A percentile compares a stretch with the other conserved stretches of the same genome.
These are phyloP conservation scores for Microcyclosporella mali DNA, from an alignment of 2,329 filamentous ascomycete genomes.

Conservation along the genomic window DNA sequence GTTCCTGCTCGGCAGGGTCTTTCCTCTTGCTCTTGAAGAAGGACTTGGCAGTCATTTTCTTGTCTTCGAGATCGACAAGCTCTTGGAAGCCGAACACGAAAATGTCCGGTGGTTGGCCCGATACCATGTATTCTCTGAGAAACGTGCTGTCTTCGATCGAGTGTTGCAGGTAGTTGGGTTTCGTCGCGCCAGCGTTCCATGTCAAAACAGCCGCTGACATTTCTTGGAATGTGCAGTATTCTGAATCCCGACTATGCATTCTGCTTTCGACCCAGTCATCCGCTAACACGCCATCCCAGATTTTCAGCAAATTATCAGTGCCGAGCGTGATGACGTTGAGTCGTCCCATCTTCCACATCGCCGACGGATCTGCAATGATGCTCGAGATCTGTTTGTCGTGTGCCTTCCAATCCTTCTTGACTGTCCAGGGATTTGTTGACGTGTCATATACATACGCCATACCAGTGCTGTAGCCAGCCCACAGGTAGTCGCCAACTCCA, in stretches of 20 bases:
- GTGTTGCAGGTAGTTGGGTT: constrained; percentile 73
- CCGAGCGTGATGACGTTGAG: constrained; percentile 82
- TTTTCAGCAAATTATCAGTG: constrained; percentile 72
- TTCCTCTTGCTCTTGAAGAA: constrained; percentile 79
- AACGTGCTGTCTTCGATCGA: constrained; percentile 67
- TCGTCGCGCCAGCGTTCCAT: constrained; percentile 96
- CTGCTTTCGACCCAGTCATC: constrained; percentile 90
- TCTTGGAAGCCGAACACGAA: constrained; percentile 96
- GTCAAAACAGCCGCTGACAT: constrained; percentile 76
- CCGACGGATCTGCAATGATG: constrained; percentile 70
- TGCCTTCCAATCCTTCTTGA: constrained; percentile 92
- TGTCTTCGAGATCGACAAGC: constrained; percentile 95
- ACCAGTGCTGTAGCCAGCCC: constrained; percentile 92
- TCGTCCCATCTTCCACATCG: constrained; percentile 77
- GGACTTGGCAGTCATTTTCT: constrained; percentile 91
- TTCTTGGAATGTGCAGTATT: constrained; percentile 82
- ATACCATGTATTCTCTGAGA: constrained; percentile 70
- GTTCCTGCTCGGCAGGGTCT: constrained; percentile 74
- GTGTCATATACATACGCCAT: constrained; percentile 92
- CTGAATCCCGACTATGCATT: constrained; percentile 75
- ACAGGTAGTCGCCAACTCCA: constrained; percentile 74
- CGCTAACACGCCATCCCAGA: constrained; percentile 89
- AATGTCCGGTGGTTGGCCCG: constrained; percentile 77
- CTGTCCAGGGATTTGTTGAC: constrained; percentile 70
- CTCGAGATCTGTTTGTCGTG: constrained; percentile 74